Evolutionary conservation across 2,329 filamentous ascomycete species (phyloP), one percentile per base, ranked within the genome.

Genomic region (Arachnomyces sp.): DNA sequence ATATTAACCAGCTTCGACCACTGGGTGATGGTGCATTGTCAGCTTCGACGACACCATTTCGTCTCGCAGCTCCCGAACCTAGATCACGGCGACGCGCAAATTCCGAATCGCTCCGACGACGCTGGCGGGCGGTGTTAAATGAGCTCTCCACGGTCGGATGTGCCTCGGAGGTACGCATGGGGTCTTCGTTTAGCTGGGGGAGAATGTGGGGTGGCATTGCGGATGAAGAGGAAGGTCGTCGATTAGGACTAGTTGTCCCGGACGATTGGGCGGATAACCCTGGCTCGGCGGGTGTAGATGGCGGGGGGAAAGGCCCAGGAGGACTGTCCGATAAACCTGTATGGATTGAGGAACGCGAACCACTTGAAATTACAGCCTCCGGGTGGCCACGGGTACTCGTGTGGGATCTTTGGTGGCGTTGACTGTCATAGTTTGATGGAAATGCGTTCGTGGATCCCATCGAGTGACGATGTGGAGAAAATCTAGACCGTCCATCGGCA

Each of bases 1-100:
- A 84, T 39, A 84, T 83, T 51, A 84, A 73, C 80, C 80, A 84
- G 59, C 78, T 84, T 48, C 80, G 67, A 40, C 76, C 77, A 40
- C 68, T 70, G 42, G 66, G 63, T 31, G 64, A 61, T 7, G 63
- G 55, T 40, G 66, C 56, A 34, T 70, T 67, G 42, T 77, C 71
- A 15, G 78, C 75, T 45, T 77, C 74, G 45, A 82, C 78, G 13
- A 82, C 74, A 14, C 79, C 78, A 54, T 82, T 80, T 32, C 78
- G 70, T 28, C 79, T 68, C 8, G 77, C 72, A 16, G 78, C 73
- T 35, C 78, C 78, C 25, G 78, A 75, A 3, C 78, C 77, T 43
- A 80, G 57, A 43, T 79, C 59, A 57, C 72, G 60, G 62, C 78
- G 63, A 44, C 69, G 65, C 44, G 68, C 67, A 50, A 71, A 77